phyloP scores from a whole-genome alignment of 176 grass and related monocot species.

The Elymus sibiricus region DNA sequence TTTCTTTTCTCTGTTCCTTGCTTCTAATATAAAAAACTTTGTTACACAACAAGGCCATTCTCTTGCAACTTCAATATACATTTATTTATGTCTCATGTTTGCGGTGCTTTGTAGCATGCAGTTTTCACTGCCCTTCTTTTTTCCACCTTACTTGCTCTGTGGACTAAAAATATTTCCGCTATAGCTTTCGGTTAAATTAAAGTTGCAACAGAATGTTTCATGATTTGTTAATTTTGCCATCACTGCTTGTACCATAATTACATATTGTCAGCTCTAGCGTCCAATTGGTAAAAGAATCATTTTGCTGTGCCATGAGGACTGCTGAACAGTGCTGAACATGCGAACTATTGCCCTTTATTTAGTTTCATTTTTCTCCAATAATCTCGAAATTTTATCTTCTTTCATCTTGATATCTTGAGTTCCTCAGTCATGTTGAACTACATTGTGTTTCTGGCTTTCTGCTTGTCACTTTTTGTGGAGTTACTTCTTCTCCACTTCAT shows the following conservation, averaged over 20 bases:
- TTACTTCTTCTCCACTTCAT: not conserved
- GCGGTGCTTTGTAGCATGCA: no score
- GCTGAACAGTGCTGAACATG: constrained; percentile 1
- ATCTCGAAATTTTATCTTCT: no score
- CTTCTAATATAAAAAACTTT: not conserved
- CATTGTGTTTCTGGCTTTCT: not conserved
- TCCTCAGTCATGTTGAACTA: not conserved
- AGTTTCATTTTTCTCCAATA: no score
- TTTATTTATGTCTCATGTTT: no score
- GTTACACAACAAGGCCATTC: no score
- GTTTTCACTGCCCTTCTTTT: no score
- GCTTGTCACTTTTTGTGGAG: not conserved
- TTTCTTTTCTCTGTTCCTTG: not conserved
- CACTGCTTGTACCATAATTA: not conserved
- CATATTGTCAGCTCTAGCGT: not conserved
- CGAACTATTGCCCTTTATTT: no score
- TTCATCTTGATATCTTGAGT: no score
- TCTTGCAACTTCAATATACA: no score
- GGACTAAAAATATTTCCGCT: not conserved
- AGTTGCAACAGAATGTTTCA: not conserved
- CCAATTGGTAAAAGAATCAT: constrained; percentile 15
- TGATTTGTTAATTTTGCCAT: not conserved
- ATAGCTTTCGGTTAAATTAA: not conserved
- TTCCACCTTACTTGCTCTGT: no score
- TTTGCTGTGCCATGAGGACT: constrained; percentile 13